phyloP scores from a whole-genome alignment of 2,329 filamentous ascomycete species.

The Bertia moriformis region DNA sequence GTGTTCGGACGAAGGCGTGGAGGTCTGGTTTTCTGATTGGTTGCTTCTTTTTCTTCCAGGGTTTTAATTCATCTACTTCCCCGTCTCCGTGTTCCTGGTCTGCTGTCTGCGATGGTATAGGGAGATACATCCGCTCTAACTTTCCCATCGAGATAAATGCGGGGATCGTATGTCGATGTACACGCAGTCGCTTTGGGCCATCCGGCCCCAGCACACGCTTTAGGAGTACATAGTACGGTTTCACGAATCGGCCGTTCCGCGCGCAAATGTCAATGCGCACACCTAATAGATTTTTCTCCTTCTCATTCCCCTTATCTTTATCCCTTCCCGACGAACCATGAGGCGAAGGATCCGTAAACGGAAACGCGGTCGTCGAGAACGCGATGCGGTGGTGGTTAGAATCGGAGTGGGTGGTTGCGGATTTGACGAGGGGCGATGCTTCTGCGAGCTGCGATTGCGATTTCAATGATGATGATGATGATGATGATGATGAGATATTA shows the following conservation, averaged over 20 bases:
- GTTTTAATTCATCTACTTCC: background rate
- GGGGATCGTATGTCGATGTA: slow-evolving; percentile 27
- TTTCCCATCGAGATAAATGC: slow-evolving; percentile 21
- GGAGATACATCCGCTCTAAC: slow-evolving; percentile 19
- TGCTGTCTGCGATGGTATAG: slow-evolving; percentile 3
- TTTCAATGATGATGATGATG: slow-evolving; percentile 3
- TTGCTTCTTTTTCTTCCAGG: background rate
- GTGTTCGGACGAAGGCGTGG: background rate
- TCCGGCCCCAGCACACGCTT: slow-evolving; percentile 9
- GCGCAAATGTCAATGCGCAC: slow-evolving; percentile 23
- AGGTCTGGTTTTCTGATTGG: background rate
- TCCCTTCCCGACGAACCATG: slow-evolving; percentile 1
- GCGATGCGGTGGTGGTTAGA: slow-evolving; percentile 24
- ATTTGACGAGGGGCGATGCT: slow-evolving; percentile 15
- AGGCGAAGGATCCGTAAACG: slow-evolving; percentile 25
- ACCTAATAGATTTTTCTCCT: slow-evolving; percentile 14
- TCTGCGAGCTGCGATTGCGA: no score
- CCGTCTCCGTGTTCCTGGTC: background rate
- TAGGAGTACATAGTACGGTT: slow-evolving; percentile 24
- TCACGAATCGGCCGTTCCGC: slow-evolving; percentile 19
- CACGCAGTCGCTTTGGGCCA: slow-evolving; percentile 10
- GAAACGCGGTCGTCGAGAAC: slow-evolving; percentile 26
- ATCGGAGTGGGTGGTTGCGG: slow-evolving; percentile 14
- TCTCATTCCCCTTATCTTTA: no score
- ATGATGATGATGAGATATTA: slow-evolving; percentile 1